A percentile compares a stretch with the other conserved stretches of the same genome.
Conservation (phyloP, 139 green algal species). For the Coelastrella sp. region DNA sequence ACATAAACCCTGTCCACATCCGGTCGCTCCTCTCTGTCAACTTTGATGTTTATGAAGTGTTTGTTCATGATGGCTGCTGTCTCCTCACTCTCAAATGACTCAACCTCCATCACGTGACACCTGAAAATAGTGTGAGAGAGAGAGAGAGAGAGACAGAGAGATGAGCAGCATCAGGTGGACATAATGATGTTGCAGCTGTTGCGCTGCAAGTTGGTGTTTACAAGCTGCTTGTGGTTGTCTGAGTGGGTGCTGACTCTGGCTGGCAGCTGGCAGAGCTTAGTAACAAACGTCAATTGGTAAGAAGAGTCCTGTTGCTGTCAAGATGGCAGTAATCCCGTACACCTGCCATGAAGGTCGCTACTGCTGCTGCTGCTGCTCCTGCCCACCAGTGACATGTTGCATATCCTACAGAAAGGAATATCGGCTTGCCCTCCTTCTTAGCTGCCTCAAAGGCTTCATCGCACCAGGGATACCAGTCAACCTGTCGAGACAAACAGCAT, state of each 20-base stretch:
- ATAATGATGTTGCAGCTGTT: no score
- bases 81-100: conserved; percentile 88
- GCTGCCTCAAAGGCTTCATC: conserved; percentile 85
- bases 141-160: no score
- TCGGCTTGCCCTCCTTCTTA: conserved; percentile 77
- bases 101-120: conserved; percentile 94
- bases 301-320: no score
- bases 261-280: no score
- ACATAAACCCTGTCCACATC: conserved; percentile 91
- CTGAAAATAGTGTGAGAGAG: no score
- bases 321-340: no score
- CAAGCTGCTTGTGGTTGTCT: no score
- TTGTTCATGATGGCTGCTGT: conserved; percentile 84
- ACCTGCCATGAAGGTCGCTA: not conserved
- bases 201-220: no score
- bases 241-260: no score
- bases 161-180: no score
- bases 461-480: conserved; percentile 94
- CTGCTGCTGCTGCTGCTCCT: not conserved
- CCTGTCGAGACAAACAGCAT: conserved; percentile 57
- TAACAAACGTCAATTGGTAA: no score
- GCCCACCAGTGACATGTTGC: conserved; percentile 83
- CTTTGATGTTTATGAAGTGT: conserved; percentile 86
- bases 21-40: conserved; percentile 92
- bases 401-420: conserved; percentile 92